Conservation (phyloP, 1,284 basidiomycete species). For the Wolfiporia cocos region DNA sequence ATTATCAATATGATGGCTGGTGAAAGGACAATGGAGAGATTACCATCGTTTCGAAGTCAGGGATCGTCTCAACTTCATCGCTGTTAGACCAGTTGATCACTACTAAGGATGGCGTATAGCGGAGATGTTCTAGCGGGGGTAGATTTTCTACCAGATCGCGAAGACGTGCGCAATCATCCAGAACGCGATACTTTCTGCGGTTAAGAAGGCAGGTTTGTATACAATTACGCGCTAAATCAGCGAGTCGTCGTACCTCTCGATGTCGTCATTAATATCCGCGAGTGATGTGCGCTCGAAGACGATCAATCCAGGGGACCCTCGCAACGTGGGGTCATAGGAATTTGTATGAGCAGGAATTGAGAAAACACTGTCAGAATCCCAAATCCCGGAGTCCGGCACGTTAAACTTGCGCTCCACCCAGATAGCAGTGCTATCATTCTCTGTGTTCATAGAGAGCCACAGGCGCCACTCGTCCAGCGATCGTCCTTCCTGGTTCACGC, state of each 20-base stretch:
- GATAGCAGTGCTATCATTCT: slow-evolving; percentile 66
- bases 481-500: slow-evolving; percentile 19
- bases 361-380: slow-evolving; percentile 53
- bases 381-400: slow-evolving; percentile 53
- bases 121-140: slow-evolving; percentile 30
- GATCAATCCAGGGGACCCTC: slow-evolving; percentile 54
- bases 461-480: slow-evolving; percentile 39
- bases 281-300: slow-evolving; percentile 67
- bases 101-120: slow-evolving; percentile 54
- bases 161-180: slow-evolving; percentile 67
- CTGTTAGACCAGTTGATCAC: slow-evolving; percentile 52
- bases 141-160: slow-evolving; percentile 53
- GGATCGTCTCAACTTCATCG: slow-evolving; percentile 18
- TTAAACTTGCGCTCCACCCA: slow-evolving; percentile 73
- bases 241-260: slow-evolving; percentile 47
- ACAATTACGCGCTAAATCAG: background rate
- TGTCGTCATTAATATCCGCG: slow-evolving; percentile 50
- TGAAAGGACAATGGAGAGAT: background rate
- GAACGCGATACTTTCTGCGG: slow-evolving; percentile 57
- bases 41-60: slow-evolving; percentile 26
- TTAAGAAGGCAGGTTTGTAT: background rate
- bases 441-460: slow-evolving; percentile 70
- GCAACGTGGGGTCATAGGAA: slow-evolving; percentile 13
- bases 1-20: background rate
- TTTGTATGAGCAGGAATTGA: slow-evolving; percentile 36